Conservation (phyloP, 2,329 filamentous ascomycete species). For the Fusarium sp. region DNA sequence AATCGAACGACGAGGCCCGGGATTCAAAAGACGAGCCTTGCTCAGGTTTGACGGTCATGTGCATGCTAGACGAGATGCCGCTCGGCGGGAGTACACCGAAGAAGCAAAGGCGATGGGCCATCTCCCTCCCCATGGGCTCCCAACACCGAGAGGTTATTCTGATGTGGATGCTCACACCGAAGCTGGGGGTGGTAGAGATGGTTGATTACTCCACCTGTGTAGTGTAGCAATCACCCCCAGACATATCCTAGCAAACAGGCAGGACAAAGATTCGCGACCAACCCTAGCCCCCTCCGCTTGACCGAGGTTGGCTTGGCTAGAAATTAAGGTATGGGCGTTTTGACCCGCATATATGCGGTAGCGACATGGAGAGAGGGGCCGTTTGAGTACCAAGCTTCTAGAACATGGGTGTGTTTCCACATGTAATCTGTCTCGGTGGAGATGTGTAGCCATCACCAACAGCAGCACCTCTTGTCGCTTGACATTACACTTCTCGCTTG, state of each 20-base stretch:
- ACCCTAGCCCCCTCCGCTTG: constrained; percentile 10
- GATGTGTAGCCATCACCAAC: constrained; percentile 21
- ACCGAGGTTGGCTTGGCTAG: constrained; percentile 29
- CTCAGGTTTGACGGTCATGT: constrained; percentile 23
- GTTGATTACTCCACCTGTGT: constrained; percentile 11
- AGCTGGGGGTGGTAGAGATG: constrained; percentile 26
- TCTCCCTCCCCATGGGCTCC: constrained; percentile 3
- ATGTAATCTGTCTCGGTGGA: constrained; percentile 8
- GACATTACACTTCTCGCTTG: constrained; percentile 7
- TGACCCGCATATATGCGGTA: constrained; percentile 23
- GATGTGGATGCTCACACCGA: constrained; percentile 30
- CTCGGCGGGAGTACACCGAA: constrained; percentile 38
- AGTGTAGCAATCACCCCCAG: constrained; percentile 12
- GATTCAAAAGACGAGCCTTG: neutral
- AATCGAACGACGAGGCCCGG: constrained; percentile 31
- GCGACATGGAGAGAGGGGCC: constrained; percentile 9
- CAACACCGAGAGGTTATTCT: constrained; percentile 22
- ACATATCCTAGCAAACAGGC: constrained; percentile 4
- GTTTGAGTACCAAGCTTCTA: constrained; percentile 22
- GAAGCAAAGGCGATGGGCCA: neutral
- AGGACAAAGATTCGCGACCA: constrained; percentile 16
- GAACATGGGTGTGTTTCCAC: constrained; percentile 24
- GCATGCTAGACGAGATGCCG: constrained; percentile 13
- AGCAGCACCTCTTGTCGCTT: neutral
- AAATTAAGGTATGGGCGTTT: constrained; percentile 26